Evolutionary conservation across 768 basidiomycete species (phyloP).

Genomic region (Russula lepida): DNA sequence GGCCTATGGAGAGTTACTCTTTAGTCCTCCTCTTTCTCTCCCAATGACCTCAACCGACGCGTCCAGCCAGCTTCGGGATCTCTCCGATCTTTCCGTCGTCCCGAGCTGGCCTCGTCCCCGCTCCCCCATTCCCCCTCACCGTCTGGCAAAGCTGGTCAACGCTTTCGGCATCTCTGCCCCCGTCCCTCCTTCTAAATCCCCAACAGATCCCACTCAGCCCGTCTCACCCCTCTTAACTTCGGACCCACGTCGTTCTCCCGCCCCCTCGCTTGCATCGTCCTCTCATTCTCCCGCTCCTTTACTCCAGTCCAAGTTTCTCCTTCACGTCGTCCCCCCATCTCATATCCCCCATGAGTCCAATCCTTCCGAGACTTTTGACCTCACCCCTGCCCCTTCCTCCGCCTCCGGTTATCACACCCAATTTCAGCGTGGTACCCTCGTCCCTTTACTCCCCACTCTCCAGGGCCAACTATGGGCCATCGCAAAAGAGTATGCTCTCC

Average conservation of each 20-base stretch:
- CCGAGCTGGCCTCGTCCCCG: conserved; percentile 56
- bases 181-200: conserved; percentile 40
- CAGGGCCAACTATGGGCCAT: conserved; percentile 80
- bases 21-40: neutral
- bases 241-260: conserved; percentile 27
- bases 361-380: conserved; percentile 34
- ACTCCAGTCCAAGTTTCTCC: conserved; percentile 56
- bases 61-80: neutral
- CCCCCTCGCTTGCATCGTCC: conserved; percentile 32
- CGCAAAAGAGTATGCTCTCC: conserved; percentile 88
- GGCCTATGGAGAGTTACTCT: neutral
- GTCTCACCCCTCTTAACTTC: conserved; percentile 13
- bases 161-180: conserved; percentile 77
- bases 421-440: conserved; percentile 76
- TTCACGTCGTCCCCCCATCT: conserved; percentile 76
- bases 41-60: conserved; percentile 1
- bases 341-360: conserved; percentile 60
- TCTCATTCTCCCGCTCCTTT: conserved; percentile 30
- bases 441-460: conserved; percentile 77
- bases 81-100: conserved; percentile 9
- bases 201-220: conserved; percentile 7
- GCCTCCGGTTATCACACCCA: conserved; percentile 74
- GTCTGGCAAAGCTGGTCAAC: conserved; percentile 77
- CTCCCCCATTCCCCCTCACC: conserved; percentile 63
- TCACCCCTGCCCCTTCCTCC: conserved; percentile 43